phyloP scores from a whole-genome alignment of 352 stramenopile species.

The Phytopythium helicoides region DNA sequence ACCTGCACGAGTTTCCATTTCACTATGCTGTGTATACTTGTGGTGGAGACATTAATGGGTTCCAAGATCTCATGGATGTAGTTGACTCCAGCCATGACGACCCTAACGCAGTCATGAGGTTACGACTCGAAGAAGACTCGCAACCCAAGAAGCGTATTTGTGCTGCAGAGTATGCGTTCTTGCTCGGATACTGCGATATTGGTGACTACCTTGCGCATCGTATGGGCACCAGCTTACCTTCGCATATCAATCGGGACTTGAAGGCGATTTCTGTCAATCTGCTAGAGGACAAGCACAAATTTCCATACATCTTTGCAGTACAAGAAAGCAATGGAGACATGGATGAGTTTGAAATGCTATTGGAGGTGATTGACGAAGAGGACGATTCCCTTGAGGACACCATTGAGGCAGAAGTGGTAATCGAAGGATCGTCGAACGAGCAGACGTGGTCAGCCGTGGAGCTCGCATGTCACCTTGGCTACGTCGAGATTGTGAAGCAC shows the following conservation, averaged over 20 bases:
- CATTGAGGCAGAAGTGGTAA: conserved; percentile 10
- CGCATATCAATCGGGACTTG: neutral
- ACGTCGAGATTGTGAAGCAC: conserved; percentile 20
- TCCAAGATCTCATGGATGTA: conserved; percentile 1
- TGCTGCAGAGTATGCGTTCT: conserved; percentile 18
- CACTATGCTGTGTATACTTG: conserved; percentile 12
- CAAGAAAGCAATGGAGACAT: conserved; percentile 8
- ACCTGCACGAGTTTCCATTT: conserved; percentile 14
- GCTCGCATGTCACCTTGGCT: conserved; percentile 15
- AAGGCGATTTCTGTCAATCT: neutral
- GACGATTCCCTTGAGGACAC: conserved; percentile 7
- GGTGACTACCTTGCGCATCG: conserved; percentile 12
- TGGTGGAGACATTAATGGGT: conserved; percentile 5
- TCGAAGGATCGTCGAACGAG: neutral
- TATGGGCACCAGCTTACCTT: neutral
- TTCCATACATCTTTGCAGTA: conserved; percentile 15
- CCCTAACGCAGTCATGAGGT: conserved; percentile 6
- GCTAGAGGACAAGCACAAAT: conserved; percentile 1
- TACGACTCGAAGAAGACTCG: neutral
- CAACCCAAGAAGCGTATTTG: conserved; percentile 4
- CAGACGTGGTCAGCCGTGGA: conserved; percentile 14
- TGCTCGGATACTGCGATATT: conserved; percentile 8
- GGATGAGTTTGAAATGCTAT: conserved; percentile 3
- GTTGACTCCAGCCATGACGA: conserved; percentile 4
- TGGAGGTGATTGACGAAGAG: conserved; percentile 10